Base-by-base conservation (phyloP, 2,329 filamentous ascomycete species). In the Leptographium flavum region DNA sequence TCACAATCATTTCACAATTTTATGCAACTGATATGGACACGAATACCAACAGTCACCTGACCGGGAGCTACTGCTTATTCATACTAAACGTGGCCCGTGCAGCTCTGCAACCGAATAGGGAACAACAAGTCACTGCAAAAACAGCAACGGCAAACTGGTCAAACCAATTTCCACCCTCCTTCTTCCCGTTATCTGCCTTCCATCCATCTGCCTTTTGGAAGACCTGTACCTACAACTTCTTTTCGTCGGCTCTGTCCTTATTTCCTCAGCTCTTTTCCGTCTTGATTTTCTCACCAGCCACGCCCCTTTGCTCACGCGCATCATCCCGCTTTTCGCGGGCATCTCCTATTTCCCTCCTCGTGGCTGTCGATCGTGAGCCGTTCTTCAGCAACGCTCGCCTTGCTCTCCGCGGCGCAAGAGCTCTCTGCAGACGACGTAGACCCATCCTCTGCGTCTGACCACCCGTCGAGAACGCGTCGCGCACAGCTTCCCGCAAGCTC, bases 71-170 rank as follows among this genome's bases (percentile, higher is more conserved):
- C 31, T 37, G 49, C 42, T 47, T 47, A 41, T 46, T 46, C 50
- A 47, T 48, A 47, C 47, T 48, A 47, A 41, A 47, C 23, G 35
- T 49, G 50, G 48, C 39, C 48, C 46, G 50, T 52, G 50, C 50
- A 46, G 32, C 35, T 21, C 45, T 47, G 48, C 42, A 43, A 43
- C 47, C 48, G 45, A 42, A 36, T 23, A 45, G 47, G 45, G 31
- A 45, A 45, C 38, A 42, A 43, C 47, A 43, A 39, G 25, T n/a
- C 42, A 33, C 50, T 45, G 40, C 8, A 45, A 45, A 44, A 49
- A 45, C 47, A 52, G 47, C 45, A 47, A 52, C 49, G 42, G 47
- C 47, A 42, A 48, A 45, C 40, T 43, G 44, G 49, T 45, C 45
- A 47, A 42, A 45, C 46, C 41, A 50, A 48, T 50, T 52, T 49